These are phyloP conservation scores for Hypoxylon sp. DNA, from an alignment of 2,329 filamentous ascomycete species.

Conservation along the genomic window DNA sequence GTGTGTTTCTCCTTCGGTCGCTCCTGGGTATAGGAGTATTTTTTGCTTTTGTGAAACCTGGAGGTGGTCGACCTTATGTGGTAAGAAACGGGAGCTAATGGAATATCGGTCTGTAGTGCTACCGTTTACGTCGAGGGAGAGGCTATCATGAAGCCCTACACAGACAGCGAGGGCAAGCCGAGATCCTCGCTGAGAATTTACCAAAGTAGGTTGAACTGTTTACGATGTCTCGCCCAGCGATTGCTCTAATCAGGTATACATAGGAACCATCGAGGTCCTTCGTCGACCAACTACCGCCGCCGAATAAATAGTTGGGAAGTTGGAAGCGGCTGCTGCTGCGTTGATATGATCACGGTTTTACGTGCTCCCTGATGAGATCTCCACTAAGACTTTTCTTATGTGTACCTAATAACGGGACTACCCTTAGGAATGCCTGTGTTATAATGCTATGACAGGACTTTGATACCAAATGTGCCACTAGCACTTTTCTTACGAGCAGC, in stretches of 20 bases:
- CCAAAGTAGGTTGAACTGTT: slow-evolving; percentile 73
- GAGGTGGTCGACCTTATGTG: not conserved
- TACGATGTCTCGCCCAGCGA: not conserved
- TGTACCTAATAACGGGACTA: slow-evolving; percentile 28
- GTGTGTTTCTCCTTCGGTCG: slow-evolving; percentile 64
- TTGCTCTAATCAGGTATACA: slow-evolving; percentile 16
- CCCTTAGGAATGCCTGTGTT: slow-evolving; percentile 31
- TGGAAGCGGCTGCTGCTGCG: not conserved
- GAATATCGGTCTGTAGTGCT: slow-evolving; percentile 63
- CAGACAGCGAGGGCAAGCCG: slow-evolving; percentile 77
- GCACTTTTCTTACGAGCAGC: not conserved
- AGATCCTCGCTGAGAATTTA: slow-evolving; percentile 74
- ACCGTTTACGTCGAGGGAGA: slow-evolving; percentile 88
- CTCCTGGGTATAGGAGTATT: not conserved
- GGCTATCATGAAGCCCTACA: slow-evolving; percentile 73
- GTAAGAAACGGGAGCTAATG: slow-evolving; percentile 23
- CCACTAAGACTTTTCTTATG: slow-evolving; percentile 34
- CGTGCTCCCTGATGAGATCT: slow-evolving; percentile 22
- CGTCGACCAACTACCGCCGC: slow-evolving; percentile 46
- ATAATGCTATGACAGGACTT: slow-evolving; percentile 31
- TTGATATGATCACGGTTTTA: slow-evolving; percentile 5
- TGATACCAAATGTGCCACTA: slow-evolving; percentile 34
- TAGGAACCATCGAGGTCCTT: slow-evolving; percentile 63
- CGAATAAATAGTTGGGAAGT: slow-evolving; percentile 24
- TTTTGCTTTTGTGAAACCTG: not conserved